phyloP scores from a whole-genome alignment of 352 stramenopile species.

The Globisporangium barbulae region DNA sequence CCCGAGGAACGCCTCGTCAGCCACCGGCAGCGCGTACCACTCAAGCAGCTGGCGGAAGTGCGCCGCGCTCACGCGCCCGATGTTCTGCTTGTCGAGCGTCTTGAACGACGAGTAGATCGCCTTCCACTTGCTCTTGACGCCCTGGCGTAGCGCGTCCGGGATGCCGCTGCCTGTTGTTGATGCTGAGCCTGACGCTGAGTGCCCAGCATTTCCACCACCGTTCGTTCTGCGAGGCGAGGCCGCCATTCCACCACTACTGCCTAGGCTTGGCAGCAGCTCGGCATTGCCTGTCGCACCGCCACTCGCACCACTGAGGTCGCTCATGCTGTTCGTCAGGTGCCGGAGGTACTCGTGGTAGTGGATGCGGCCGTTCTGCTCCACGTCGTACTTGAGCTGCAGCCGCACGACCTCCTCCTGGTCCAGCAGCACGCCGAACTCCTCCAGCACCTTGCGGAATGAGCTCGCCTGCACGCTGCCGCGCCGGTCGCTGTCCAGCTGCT shows the following conservation, averaged over 20 bases:
- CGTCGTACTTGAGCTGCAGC: conserved; percentile 76
- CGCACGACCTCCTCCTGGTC: conserved; percentile 59
- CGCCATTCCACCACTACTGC: not conserved
- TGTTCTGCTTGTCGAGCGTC: conserved; percentile 56
- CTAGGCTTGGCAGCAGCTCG: conserved; percentile 30
- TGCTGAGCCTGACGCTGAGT: too few relatives aligned
- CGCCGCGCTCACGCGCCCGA: conserved; percentile 42
- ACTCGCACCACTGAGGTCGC: conserved; percentile 19
- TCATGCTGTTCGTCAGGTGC: conserved; percentile 55
- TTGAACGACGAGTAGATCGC: conserved; percentile 42
- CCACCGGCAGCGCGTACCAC: conserved; percentile 58
- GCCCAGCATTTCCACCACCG: not conserved
- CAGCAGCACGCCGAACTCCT: conserved; percentile 46
- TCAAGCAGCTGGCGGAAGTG: conserved; percentile 76
- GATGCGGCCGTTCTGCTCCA: conserved; percentile 64
- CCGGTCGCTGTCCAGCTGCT: conserved; percentile 57
- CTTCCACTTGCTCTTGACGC: conserved; percentile 71
- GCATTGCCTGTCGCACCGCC: not conserved
- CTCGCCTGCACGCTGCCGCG: conserved; percentile 38
- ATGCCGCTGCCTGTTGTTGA: conserved; percentile 19
- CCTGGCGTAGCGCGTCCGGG: conserved; percentile 41
- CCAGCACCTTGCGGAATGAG: conserved; percentile 64
- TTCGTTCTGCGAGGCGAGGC: conserved; percentile 7
- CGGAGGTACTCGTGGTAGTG: conserved; percentile 65
- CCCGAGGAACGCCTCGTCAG: conserved; percentile 43